Conservation (phyloP, 495 filamentous ascomycete species). For the Lasiosphaeria hispida region DNA sequence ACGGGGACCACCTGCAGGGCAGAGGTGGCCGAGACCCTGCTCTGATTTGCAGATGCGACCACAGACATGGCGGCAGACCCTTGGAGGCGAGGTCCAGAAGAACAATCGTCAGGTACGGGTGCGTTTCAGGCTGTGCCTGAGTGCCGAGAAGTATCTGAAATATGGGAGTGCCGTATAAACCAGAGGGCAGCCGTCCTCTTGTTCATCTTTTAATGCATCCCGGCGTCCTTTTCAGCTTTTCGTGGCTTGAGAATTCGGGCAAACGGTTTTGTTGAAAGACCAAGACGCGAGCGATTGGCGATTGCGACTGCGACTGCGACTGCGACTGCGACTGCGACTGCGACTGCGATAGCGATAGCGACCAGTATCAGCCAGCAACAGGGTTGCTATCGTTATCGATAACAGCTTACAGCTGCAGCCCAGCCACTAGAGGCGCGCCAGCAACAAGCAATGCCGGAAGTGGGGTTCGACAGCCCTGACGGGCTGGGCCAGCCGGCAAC, state of each 20-base stretch:
- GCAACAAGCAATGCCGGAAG: constrained; percentile 16
- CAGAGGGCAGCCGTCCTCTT: background rate
- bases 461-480: constrained; percentile 23
- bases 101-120: constrained; percentile 7
- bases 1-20: constrained; percentile 2
- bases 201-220: background rate
- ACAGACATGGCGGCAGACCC: background rate
- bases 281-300: background rate
- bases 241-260: background rate
- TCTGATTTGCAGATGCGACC: constrained; percentile 19
- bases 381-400: constrained; percentile 10
- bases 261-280: background rate
- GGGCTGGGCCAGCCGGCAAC: constrained; percentile 12
- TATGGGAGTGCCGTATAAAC: constrained; percentile 13
- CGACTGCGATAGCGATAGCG: background rate
- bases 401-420: constrained; percentile 8
- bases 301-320: background rate
- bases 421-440: constrained; percentile 18
- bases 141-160: constrained; percentile 15
- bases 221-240: background rate
- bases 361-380: background rate
- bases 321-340: background rate
- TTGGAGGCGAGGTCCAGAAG: constrained; percentile 7
- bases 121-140: constrained; percentile 25
- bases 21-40: background rate